phyloP scores from a whole-genome alignment of 192 early-diverging fungal genomes.

The Ambispora gerdemannii region DNA sequence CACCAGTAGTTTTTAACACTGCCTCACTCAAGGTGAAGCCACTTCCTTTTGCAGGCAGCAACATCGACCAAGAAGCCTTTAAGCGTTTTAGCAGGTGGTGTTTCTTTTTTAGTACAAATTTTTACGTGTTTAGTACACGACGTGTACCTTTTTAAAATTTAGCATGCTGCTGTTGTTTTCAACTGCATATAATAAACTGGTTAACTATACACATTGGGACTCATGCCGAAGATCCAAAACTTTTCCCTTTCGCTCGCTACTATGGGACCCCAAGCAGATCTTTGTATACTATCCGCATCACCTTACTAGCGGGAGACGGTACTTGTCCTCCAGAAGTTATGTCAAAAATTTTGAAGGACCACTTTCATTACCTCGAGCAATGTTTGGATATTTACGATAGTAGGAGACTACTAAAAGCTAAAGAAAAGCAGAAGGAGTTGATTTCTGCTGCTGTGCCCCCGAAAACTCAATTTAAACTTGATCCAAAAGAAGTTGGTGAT shows the following conservation, averaged over 20 bases:
- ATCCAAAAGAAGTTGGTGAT: not conserved
- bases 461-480: not conserved
- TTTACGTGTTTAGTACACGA: not conserved
- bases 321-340: not conserved
- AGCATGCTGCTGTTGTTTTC: not conserved
- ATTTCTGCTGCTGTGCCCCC: not conserved
- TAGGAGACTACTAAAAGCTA: not conserved
- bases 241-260: not conserved
- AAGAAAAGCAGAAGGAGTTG: not conserved
- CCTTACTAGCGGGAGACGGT: not conserved
- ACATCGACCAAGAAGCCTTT: not conserved
- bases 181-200: too few species aligned
- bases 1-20: not conserved
- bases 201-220: not conserved
- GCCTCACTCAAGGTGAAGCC: not conserved
- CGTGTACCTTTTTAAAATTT: not conserved
- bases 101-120: not conserved
- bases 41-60: not conserved
- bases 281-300: not conserved
- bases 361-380: not conserved
- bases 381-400: slow-evolving; percentile 2
- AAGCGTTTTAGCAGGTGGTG: not conserved
- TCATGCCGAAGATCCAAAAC: not conserved
- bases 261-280: not conserved
- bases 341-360: not conserved